Conservation (phyloP, 768 basidiomycete species). For the Suillus variegatus region DNA sequence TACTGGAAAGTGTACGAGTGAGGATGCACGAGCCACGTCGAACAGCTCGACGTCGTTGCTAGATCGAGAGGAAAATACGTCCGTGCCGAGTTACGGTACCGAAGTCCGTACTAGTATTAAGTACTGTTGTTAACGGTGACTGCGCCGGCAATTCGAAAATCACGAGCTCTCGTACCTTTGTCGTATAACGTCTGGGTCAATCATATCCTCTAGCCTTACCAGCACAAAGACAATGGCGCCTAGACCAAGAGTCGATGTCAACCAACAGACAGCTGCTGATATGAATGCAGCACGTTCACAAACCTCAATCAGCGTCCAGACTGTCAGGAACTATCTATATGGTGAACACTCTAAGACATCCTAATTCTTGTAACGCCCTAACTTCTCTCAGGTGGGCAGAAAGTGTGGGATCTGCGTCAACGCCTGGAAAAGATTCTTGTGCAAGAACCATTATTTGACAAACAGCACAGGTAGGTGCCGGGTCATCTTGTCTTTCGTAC, state of each 20-base stretch:
- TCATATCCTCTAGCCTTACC: not conserved
- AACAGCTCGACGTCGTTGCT: too few relatives aligned
- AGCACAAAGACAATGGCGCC: not conserved
- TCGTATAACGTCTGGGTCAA: too few relatives aligned
- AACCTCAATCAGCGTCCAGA: constrained; percentile 43
- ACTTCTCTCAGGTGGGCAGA: constrained; percentile 43
- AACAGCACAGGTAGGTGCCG: constrained; percentile 48
- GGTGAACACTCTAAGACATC: constrained; percentile 34
- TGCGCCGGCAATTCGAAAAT: not conserved
- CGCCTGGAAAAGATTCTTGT: constrained; percentile 48
- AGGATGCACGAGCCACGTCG: too few relatives aligned
- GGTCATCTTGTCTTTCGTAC: not conserved
- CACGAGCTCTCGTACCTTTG: not conserved
- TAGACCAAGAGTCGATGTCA: constrained; percentile 28
- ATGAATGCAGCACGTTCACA: constrained; percentile 50
- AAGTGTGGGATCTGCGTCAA: constrained; percentile 50
- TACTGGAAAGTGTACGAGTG: too few relatives aligned
- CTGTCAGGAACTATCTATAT: constrained; percentile 51
- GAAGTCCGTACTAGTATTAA: too few relatives aligned
- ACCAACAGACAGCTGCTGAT: constrained; percentile 50
- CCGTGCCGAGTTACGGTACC: too few relatives aligned
- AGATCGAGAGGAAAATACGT: too few relatives aligned
- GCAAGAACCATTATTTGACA: constrained; percentile 61
- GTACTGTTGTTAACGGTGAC: too few relatives aligned
- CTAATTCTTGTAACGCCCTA: constrained; percentile 4